Conservation (phyloP, 768 basidiomycete species). For the Galerina marginata region DNA sequence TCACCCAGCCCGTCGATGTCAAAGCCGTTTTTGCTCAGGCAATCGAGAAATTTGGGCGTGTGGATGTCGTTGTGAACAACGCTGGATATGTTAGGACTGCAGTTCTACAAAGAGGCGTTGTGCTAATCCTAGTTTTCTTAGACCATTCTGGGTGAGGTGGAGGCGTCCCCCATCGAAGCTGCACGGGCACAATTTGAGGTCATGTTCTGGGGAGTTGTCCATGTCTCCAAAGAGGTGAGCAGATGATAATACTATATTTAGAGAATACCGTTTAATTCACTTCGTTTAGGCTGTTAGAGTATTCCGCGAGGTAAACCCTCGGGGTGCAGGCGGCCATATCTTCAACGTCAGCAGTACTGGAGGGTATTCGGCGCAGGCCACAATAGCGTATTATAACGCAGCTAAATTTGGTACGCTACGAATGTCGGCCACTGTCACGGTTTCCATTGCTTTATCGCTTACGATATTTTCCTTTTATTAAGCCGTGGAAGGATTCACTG, state of each 20-base stretch:
- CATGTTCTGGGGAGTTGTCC: slow-evolving; percentile 1
- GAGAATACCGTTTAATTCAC: no score
- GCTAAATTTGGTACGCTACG: neutral
- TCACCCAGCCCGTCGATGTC: neutral
- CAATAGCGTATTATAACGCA: neutral
- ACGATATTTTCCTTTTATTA: neutral
- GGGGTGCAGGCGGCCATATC: neutral
- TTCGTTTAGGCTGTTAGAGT: neutral
- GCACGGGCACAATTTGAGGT: neutral
- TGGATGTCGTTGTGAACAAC: slow-evolving; percentile 15
- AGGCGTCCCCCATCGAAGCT: neutral
- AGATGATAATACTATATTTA: no score
- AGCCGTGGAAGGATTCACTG: slow-evolving; percentile 41
- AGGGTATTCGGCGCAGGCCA: neutral
- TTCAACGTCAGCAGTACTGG: slow-evolving; percentile 1
- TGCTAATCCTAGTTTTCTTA: neutral
- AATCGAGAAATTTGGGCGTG: neutral
- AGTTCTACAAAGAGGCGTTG: neutral
- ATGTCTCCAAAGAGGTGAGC: neutral
- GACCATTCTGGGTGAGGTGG: neutral
- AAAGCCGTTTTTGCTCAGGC: neutral
- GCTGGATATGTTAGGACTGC: slow-evolving; percentile 1
- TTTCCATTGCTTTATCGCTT: neutral
- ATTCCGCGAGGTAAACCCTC: neutral
- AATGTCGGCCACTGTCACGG: neutral